phyloP scores from a whole-genome alignment of 768 basidiomycete genomes.

The Tubosaeta sp. region DNA sequence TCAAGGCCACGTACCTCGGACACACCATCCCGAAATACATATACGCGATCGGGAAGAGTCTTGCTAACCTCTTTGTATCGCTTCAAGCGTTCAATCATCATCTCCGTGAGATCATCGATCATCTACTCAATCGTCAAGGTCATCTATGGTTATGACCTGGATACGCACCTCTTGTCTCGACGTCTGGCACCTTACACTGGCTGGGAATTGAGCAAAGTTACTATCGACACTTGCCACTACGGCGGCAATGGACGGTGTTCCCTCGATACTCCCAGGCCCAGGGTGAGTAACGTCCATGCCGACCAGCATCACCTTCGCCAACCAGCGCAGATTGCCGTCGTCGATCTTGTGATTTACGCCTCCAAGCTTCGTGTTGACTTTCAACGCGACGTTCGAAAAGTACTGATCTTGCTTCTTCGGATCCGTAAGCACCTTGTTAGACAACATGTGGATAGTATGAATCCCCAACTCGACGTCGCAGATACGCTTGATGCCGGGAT shows the following conservation, averaged over 20 bases:
- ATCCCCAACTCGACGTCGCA: slow-evolving; percentile 73
- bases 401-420: slow-evolving; percentile 69
- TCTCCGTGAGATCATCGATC: slow-evolving; percentile 57
- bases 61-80: slow-evolving; percentile 53
- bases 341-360: slow-evolving; percentile 79
- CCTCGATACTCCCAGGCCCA: slow-evolving; percentile 57
- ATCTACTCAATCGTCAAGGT: slow-evolving; percentile 44
- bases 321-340: slow-evolving; percentile 53
- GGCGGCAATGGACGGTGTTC: slow-evolving; percentile 80
- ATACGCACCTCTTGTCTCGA: slow-evolving; percentile 24
- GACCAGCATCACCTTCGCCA: slow-evolving; percentile 75
- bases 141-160: background rate
- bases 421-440: slow-evolving; percentile 54
- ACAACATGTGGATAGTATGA: slow-evolving; percentile 70
- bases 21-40: slow-evolving; percentile 79
- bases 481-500: slow-evolving; percentile 76
- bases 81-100: slow-evolving; percentile 69
- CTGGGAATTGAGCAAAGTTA: slow-evolving; percentile 73
- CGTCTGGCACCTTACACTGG: slow-evolving; percentile 64
- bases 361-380: slow-evolving; percentile 80
- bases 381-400: slow-evolving; percentile 76
- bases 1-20: slow-evolving; percentile 53
- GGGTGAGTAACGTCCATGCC: slow-evolving; percentile 86
- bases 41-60: slow-evolving; percentile 59
- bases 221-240: slow-evolving; percentile 75